Conservation (phyloP, 2,329 filamentous ascomycete genomes). For the Pseudogymnoascus sp. region DNA sequence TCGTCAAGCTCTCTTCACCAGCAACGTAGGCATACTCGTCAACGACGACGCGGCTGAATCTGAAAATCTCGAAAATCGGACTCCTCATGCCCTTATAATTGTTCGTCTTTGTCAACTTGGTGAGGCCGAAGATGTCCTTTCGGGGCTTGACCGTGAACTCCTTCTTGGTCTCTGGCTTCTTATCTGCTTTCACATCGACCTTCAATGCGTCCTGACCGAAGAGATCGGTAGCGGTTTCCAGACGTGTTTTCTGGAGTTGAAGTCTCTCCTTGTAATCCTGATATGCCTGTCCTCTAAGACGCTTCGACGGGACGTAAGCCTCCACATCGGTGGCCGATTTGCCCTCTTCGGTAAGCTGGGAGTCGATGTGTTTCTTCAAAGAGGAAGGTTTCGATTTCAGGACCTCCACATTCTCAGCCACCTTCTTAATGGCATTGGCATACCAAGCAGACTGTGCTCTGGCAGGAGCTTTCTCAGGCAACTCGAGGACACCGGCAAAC, state of each 20-base stretch:
- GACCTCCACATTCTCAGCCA: slow-evolving; percentile 35
- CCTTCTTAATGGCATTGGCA: slow-evolving; percentile 34
- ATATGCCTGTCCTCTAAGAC: slow-evolving; percentile 33
- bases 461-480: slow-evolving; percentile 35
- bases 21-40: slow-evolving; percentile 59
- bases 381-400: slow-evolving; percentile 14
- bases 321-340: slow-evolving; percentile 32
- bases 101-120: slow-evolving; percentile 15
- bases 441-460: slow-evolving; percentile 47
- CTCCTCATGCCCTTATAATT: slow-evolving; percentile 27
- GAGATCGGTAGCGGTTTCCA: background rate
- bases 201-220: background rate
- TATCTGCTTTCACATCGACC: background rate
- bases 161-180: background rate
- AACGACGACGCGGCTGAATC: slow-evolving; percentile 54
- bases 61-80: slow-evolving; percentile 52
- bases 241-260: background rate
- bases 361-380: slow-evolving; percentile 30
- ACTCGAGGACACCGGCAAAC: slow-evolving; percentile 39
- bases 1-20: slow-evolving; percentile 26
- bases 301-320: slow-evolving; percentile 35
- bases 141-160: slow-evolving; percentile 6
- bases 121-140: slow-evolving; percentile 1
- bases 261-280: slow-evolving; percentile 14
- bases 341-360: slow-evolving; percentile 25